phyloP scores from a whole-genome alignment of 768 basidiomycete species.

The Lanmaoa pseudosensibilis region DNA sequence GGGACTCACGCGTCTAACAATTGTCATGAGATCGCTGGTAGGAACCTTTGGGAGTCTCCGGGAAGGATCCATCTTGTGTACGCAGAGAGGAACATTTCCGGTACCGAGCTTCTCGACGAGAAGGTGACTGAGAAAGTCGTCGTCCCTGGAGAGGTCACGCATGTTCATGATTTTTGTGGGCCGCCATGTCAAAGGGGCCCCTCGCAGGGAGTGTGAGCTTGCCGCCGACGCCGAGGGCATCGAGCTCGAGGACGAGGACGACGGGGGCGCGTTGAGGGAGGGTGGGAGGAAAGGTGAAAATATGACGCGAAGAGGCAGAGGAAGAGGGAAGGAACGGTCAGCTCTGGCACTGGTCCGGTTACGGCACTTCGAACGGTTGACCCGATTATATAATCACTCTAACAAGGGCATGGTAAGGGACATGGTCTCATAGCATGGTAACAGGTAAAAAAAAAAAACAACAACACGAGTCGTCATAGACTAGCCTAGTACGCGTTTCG shows the following conservation, averaged over 20 bases:
- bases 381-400: conserved; percentile 24
- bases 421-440: conserved; percentile 4
- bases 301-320: conserved; percentile 35
- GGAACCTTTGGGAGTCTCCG: conserved; percentile 76
- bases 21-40: conserved; percentile 62
- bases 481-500: neutral
- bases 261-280: conserved; percentile 21
- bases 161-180: conserved; percentile 90
- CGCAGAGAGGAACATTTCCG: conserved; percentile 72
- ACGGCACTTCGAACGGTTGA: conserved; percentile 24
- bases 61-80: conserved; percentile 87
- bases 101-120: conserved; percentile 89
- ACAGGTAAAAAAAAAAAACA: neutral
- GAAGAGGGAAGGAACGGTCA: conserved; percentile 26
- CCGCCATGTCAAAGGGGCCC: conserved; percentile 56
- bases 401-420: neutral
- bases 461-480: neutral
- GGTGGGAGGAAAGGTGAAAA: conserved; percentile 18
- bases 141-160: conserved; percentile 85
- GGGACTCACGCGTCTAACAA: conserved; percentile 72
- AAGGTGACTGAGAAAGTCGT: conserved; percentile 87
- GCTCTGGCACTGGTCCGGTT: conserved; percentile 31
- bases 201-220: conserved; percentile 23
- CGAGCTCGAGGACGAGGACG: conserved; percentile 29
- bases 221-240: conserved; percentile 34